These are phyloP conservation scores for Phytophthora litchii DNA, from an alignment of 352 stramenopile genomes.

Conservation along the genomic window DNA sequence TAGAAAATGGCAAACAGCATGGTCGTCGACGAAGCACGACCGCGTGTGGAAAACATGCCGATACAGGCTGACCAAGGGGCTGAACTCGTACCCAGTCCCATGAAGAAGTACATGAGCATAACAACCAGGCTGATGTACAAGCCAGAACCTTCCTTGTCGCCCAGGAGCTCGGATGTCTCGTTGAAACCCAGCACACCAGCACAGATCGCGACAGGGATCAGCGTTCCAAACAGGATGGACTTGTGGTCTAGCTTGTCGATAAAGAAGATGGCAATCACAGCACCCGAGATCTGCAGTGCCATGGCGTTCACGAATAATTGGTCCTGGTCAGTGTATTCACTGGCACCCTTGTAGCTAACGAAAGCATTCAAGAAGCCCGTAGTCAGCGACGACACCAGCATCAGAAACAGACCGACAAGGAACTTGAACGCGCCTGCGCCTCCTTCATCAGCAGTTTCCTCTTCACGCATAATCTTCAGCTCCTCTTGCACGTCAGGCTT, in stretches of 20 bases:
- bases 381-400: conserved; percentile 65
- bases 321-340: conserved; percentile 50
- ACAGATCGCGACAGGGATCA: conserved; percentile 60
- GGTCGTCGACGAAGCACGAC: conserved; percentile 54
- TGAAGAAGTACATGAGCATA: conserved; percentile 81
- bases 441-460: conserved; percentile 50
- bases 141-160: conserved; percentile 40
- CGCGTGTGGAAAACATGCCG: conserved; percentile 66
- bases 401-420: conserved; percentile 62
- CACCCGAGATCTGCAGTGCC: conserved; percentile 58
- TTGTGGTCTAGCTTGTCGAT: conserved; percentile 83
- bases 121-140: conserved; percentile 65
- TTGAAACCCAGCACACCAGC: conserved; percentile 64
- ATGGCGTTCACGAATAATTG: conserved; percentile 65
- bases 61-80: conserved; percentile 66
- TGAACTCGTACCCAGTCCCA: conserved; percentile 67
- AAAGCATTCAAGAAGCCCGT: conserved; percentile 67
- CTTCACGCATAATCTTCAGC: conserved; percentile 70
- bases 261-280: conserved; percentile 76
- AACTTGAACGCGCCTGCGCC: conserved; percentile 66
- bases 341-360: conserved; percentile 54
- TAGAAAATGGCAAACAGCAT: conserved; percentile 69
- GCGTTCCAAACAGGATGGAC: conserved; percentile 68
- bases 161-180: conserved; percentile 52
- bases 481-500: conserved; percentile 74